A percentile compares a stretch with the other conserved stretches of the same genome.
These are phyloP conservation scores for Teunomyces tritomae DNA, from an alignment of 805 yeast genomes.

Conservation along the genomic window DNA sequence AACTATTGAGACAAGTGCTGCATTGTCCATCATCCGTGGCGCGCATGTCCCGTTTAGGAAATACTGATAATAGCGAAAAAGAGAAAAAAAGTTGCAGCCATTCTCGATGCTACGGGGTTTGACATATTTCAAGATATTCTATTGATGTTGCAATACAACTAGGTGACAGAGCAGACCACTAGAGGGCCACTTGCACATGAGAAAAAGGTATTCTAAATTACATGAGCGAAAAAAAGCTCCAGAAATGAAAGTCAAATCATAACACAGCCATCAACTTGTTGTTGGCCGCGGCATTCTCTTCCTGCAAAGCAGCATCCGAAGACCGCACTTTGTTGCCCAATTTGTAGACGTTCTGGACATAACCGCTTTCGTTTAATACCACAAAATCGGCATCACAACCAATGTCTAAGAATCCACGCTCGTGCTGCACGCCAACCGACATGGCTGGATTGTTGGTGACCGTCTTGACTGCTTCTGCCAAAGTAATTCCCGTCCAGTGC, in stretches of 20 bases:
- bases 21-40: too few species aligned
- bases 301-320: slow-evolving; percentile 5
- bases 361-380: slow-evolving; percentile 42
- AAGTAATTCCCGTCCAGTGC: slow-evolving; percentile 46
- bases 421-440: slow-evolving; percentile 41
- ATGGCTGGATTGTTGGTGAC: slow-evolving; percentile 54
- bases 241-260: background rate
- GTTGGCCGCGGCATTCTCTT: background rate
- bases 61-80: too few species aligned
- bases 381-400: slow-evolving; percentile 61
- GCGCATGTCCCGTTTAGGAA: too few species aligned
- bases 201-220: too few species aligned
- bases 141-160: too few species aligned
- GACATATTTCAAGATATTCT: too few species aligned
- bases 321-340: slow-evolving; percentile 35
- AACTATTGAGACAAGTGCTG: too few species aligned
- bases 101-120: too few species aligned
- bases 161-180: too few species aligned
- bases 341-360: slow-evolving; percentile 49
- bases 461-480: slow-evolving; percentile 54
- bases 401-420: slow-evolving; percentile 48
- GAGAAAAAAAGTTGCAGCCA: too few species aligned
- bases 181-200: too few species aligned
- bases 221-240: too few species aligned
- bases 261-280: slow-evolving; percentile 8